These are phyloP conservation scores for Rhodotorula paludigena DNA, from an alignment of 768 basidiomycete genomes.

Conservation along the genomic window DNA sequence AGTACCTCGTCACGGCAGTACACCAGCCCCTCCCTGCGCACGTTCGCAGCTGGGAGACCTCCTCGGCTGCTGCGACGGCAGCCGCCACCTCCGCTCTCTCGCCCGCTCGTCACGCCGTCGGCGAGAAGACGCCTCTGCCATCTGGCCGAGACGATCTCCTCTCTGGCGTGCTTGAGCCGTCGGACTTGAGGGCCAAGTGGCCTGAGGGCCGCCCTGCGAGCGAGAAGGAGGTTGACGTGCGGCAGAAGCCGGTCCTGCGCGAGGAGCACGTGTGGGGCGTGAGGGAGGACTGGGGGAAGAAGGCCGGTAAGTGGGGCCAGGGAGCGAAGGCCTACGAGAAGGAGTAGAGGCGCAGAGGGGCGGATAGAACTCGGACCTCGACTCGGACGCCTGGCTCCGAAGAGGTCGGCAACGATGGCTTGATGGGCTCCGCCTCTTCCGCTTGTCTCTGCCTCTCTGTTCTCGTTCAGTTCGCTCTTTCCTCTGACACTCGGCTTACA, in stretches of 20 bases:
- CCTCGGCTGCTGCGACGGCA: background rate
- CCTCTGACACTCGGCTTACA: no score
- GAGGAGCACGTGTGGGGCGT: slow-evolving; percentile 38
- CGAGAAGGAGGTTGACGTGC: slow-evolving; percentile 21
- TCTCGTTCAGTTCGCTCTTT: no score
- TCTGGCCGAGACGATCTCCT: slow-evolving; percentile 9
- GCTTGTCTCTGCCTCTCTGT: no score
- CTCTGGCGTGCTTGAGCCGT: slow-evolving; percentile 29
- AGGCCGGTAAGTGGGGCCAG: slow-evolving; percentile 30
- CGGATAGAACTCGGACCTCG: no score
- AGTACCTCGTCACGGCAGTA: slow-evolving; percentile 38
- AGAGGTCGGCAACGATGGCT: no score
- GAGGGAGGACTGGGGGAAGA: slow-evolving; percentile 32
- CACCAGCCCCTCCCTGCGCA: slow-evolving; percentile 35
- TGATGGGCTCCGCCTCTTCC: no score
- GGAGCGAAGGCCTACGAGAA: slow-evolving; percentile 27
- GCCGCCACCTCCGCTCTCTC: background rate
- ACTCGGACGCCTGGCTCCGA: no score
- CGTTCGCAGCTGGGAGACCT: slow-evolving; percentile 39
- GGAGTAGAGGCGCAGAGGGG: background rate
- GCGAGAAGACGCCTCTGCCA: slow-evolving; percentile 4
- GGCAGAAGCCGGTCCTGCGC: slow-evolving; percentile 9
- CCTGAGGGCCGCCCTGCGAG: slow-evolving; percentile 10
- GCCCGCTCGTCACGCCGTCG: slow-evolving; percentile 1
- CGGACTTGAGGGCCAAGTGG: slow-evolving; percentile 13